These are phyloP conservation scores for Flaveria trinervia DNA, from an alignment of 129 eudicot genomes.

Conservation along the genomic window DNA sequence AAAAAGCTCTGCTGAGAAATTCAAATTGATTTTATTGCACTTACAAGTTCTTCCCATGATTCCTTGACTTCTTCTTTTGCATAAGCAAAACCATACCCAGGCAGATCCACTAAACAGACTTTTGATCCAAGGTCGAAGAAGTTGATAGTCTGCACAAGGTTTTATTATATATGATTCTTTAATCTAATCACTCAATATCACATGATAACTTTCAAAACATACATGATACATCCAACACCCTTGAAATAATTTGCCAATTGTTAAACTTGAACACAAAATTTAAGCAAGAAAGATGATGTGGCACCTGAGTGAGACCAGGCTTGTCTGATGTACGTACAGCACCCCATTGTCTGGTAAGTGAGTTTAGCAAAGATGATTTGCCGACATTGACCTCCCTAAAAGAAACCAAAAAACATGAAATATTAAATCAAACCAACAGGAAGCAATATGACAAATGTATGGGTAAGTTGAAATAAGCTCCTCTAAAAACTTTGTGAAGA, in stretches of 20 bases:
- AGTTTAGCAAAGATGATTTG: constrained; percentile 84
- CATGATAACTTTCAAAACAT: neutral
- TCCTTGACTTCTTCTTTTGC: constrained; percentile 97
- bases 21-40: constrained; percentile 25
- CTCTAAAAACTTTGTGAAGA: neutral
- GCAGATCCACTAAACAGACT: constrained; percentile 80
- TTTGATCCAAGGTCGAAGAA: constrained; percentile 88
- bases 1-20: constrained; percentile 5
- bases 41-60: constrained; percentile 96
- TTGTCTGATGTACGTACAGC: constrained; percentile 93
- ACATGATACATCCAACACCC: neutral
- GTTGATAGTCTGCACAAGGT: constrained; percentile 66
- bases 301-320: constrained; percentile 98
- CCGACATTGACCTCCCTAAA: constrained; percentile 95
- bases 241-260: neutral
- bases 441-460: neutral
- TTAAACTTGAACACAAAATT: neutral
- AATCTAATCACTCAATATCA: neutral
- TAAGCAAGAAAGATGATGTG: constrained; percentile 15
- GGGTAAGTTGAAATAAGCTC: neutral
- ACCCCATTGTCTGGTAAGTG: constrained; percentile 98
- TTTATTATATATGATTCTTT: constrained; percentile 3
- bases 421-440: neutral
- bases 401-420: constrained; percentile 21
- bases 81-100: constrained; percentile 98